phyloP scores from a whole-genome alignment of 305 asterid genomes.

The Fraxinus baroniana region DNA sequence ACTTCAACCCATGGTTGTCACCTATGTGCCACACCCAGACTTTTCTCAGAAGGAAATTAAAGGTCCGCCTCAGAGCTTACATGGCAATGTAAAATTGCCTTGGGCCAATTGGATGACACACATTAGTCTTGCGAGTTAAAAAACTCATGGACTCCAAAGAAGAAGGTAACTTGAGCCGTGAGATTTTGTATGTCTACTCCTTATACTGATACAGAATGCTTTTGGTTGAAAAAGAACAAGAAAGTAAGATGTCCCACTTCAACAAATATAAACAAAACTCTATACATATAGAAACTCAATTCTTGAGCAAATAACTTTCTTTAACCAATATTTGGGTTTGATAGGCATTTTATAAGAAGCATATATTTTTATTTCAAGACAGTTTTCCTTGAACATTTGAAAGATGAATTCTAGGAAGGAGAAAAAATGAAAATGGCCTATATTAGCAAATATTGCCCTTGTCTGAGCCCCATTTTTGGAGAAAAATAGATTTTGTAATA shows the following conservation, averaged over 20 bases:
- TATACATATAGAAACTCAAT: neutral
- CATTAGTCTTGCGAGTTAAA: neutral
- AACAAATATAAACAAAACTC: conserved; percentile 10
- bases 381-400: neutral
- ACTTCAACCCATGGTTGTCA: neutral
- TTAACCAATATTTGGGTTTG: neutral
- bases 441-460: neutral
- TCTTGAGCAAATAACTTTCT: neutral
- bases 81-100: neutral
- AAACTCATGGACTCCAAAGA: neutral
- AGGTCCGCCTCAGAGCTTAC: neutral
- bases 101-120: neutral
- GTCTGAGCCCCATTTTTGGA: neutral
- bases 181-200: neutral
- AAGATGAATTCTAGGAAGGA: neutral
- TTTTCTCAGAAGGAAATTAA: neutral
- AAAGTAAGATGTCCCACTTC: conserved; percentile 1
- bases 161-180: neutral
- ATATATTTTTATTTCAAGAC: neutral
- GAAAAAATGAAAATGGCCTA: neutral
- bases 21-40: neutral
- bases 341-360: neutral
- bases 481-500: neutral
- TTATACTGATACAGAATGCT: neutral
- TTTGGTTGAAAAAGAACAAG: neutral